Conservation (phyloP, 2,329 filamentous ascomycete genomes). For the Clonostachys chloroleuca region DNA sequence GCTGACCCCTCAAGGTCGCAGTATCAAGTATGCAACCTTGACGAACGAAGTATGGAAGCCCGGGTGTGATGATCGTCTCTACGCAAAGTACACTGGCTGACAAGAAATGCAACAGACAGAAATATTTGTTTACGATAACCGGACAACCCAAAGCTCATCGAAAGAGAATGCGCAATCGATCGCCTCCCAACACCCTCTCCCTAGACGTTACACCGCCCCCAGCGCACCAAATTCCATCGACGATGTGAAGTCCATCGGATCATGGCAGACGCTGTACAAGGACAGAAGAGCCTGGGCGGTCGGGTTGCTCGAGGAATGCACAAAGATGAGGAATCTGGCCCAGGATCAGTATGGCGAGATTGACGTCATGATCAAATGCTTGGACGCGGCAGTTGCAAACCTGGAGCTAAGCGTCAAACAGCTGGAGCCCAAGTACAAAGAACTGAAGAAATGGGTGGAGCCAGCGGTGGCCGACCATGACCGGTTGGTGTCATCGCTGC, state of each 20-base stretch:
- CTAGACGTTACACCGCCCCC: conserved; percentile 52
- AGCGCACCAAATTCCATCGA: conserved; percentile 78
- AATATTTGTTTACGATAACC: conserved; percentile 88
- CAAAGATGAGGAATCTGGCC: conserved; percentile 55
- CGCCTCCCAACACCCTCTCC: conserved; percentile 43
- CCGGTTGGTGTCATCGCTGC: conserved; percentile 60
- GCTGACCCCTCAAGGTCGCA: conserved; percentile 79
- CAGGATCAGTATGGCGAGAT: conserved; percentile 68
- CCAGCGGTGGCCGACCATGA: conserved; percentile 65
- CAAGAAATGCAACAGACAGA: conserved; percentile 60
- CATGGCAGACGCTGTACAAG: conserved; percentile 87
- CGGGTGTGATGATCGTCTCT: too few species aligned
- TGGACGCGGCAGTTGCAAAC: conserved; percentile 84
- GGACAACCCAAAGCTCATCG: conserved; percentile 49
- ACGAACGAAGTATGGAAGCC: conserved; percentile 61
- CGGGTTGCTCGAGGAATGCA: conserved; percentile 64
- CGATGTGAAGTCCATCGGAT: conserved; percentile 72
- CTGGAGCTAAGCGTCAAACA: conserved; percentile 70
- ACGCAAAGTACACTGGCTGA: background rate
- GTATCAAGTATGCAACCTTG: conserved; percentile 75
- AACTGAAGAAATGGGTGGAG: conserved; percentile 66
- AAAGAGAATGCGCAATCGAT: conserved; percentile 35
- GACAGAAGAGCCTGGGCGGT: conserved; percentile 77
- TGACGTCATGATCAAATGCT: conserved; percentile 71
- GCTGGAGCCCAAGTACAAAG: conserved; percentile 67